Evolutionary conservation across 2,329 filamentous ascomycete genomes (phyloP), one percentile per base, ranked within the genome.

Genomic region (Cucurbitaria berberidis): DNA sequence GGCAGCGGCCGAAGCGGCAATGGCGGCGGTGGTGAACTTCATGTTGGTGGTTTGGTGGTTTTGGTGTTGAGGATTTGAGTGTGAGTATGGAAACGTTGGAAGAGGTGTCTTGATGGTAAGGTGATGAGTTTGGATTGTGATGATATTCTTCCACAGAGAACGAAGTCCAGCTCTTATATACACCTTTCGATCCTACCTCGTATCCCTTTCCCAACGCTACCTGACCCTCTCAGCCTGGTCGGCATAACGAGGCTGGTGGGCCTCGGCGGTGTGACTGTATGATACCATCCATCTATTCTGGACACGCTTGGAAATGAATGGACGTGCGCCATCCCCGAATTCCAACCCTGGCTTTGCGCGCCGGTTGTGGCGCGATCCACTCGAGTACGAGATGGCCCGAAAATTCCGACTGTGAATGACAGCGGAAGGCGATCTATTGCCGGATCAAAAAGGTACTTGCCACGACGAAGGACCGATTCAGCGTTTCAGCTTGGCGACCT

Each of bases 21-120:
- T 45, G 57, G 60, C 49, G 46, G 62, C 53, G 51, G 60, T 55
- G 47, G 62, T 70, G 64, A 68, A 69, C 55, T 69, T 66, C 70
- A 73, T 73, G 15, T 63, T 68, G 64, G 51, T 52, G 53, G 43
- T 58, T 63, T 68, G 64, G 51, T 52, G 53, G 43, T 58, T n/a
- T n/a, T 43, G 27, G 49, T 53, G 52, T 44, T 52, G 41, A 16
- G n/a, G 16, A 15, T 52, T 47, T 16, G 50, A 48, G 24, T 44
- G 30, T 24, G 26, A 35, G 42, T 51, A 36, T 41, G 34, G 48
- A 26, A 24, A 18, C 38, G 30, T 34, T 40, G 27, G 41, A 54
- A 34, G 41, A 38, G 34, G 38, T 39, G 54, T 57, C 30, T 55
- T 42, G 46, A 40, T 53, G 48, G 34, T 41, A 39, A 40, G 35